A percentile compares a stretch with the other conserved stretches of the same genome.
These are phyloP conservation scores for Alternaria gansuensis DNA, from an alignment of 2,329 filamentous ascomycete species.

Conservation along the genomic window DNA sequence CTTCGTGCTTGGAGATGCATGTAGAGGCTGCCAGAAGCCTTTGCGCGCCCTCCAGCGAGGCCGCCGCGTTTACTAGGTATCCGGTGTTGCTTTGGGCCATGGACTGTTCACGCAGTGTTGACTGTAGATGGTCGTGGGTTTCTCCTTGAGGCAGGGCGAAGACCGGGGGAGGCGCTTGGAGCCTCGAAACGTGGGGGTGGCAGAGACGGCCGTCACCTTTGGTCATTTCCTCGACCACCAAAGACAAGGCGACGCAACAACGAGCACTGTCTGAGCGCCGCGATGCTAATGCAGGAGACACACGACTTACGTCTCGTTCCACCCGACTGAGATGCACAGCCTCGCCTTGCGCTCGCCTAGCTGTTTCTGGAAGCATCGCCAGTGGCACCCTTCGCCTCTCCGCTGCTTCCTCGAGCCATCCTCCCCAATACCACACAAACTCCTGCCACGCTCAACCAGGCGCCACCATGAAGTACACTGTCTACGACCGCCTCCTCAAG, in stretches of 20 bases:
- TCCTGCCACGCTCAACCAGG: not conserved
- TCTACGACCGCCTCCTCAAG: slow-evolving; percentile 63
- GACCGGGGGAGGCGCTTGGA: slow-evolving; percentile 20
- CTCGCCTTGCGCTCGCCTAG: not conserved
- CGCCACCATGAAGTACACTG: slow-evolving; percentile 57
- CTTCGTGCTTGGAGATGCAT: not conserved
- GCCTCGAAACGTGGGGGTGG: slow-evolving; percentile 13
- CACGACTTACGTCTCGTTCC: slow-evolving; percentile 18
- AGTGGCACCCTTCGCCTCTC: slow-evolving; percentile 23
- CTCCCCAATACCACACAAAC: not conserved
- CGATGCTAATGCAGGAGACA: slow-evolving; percentile 32
- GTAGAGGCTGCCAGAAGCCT: not conserved
- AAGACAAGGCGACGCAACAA: slow-evolving; percentile 9
- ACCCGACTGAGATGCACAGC: slow-evolving; percentile 22
- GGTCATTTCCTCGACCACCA: slow-evolving; percentile 24
- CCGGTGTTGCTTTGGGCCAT: not conserved
- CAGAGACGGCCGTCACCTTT: slow-evolving; percentile 21
- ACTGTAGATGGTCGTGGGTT: not conserved
- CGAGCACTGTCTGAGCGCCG: slow-evolving; percentile 27
- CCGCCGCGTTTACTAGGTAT: not conserved
- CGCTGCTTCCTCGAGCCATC: slow-evolving; percentile 18
- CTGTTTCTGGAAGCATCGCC: slow-evolving; percentile 13
- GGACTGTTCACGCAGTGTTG: not conserved
- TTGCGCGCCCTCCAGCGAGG: not conserved
- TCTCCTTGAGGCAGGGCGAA: slow-evolving; percentile 4